A percentile compares a stretch with the other conserved stretches of the same genome.
Evolutionary conservation across 305 asterid species (phyloP).

Genomic region (Petunia hybrid): DNA sequence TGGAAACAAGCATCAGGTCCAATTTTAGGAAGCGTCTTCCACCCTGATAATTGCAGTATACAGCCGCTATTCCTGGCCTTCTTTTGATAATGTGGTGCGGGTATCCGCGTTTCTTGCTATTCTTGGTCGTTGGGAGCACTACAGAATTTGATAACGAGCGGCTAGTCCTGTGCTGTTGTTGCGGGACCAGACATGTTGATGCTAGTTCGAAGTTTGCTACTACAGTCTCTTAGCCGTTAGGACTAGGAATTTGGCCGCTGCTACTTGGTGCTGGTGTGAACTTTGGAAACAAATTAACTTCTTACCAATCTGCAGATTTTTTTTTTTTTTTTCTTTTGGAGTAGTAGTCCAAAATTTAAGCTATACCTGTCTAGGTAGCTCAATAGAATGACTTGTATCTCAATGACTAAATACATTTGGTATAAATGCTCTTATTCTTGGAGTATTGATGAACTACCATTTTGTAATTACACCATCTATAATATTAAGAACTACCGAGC

Average conservation of each 20-base stretch:
- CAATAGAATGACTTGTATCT: neutral
- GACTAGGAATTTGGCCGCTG: neutral
- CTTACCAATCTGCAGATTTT: neutral
- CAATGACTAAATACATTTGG: neutral
- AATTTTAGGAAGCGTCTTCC: neutral
- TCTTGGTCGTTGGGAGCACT: neutral
- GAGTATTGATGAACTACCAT: neutral
- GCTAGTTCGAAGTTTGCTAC: neutral
- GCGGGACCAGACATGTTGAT: neutral
- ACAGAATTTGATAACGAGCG: neutral
- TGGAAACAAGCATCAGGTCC: neutral
- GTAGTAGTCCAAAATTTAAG: neutral
- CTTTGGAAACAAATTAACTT: neutral
- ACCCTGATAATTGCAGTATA: neutral
- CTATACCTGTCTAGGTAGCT: neutral
- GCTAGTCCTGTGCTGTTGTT: neutral
- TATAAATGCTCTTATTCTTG: neutral
- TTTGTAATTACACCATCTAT: neutral
- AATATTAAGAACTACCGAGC: neutral
- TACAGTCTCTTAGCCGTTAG: neutral
- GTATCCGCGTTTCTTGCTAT: constrained; percentile 9
- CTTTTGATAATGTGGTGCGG: neutral
- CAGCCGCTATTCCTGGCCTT: neutral
- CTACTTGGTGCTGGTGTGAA: neutral
- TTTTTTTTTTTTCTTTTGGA: neutral